These are phyloP conservation scores for Saccharomycopsis schoenii DNA, from an alignment of 805 yeast genomes.

Conservation along the genomic window DNA sequence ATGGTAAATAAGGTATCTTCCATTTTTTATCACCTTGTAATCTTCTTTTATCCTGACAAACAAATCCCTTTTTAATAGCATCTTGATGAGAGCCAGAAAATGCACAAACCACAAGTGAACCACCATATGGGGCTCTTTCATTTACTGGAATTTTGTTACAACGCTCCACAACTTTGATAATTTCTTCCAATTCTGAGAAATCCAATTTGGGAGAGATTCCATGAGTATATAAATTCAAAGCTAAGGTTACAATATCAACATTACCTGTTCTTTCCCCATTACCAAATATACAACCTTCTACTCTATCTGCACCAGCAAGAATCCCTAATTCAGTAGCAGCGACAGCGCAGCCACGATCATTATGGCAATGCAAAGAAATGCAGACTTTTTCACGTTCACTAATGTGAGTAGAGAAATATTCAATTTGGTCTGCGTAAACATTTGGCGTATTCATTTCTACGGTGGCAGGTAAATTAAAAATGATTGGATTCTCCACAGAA, in stretches of 20 bases:
- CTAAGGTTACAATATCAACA: conserved; percentile 68
- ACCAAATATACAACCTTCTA: conserved; percentile 75
- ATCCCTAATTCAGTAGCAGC: conserved; percentile 73
- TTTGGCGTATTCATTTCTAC: conserved; percentile 72
- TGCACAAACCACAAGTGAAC: conserved; percentile 70
- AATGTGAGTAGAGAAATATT: conserved; percentile 59
- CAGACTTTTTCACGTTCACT: conserved; percentile 62
- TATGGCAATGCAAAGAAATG: conserved; percentile 66
- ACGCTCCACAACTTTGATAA: conserved; percentile 61
- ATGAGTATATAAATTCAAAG: conserved; percentile 68
- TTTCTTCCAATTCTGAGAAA: conserved; percentile 55
- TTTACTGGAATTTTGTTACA: conserved; percentile 70
- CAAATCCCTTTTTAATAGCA: conserved; percentile 60
- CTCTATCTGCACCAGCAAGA: conserved; percentile 79
- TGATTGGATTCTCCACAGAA: conserved; percentile 60
- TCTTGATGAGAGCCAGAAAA: conserved; percentile 69
- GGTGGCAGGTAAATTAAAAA: conserved; percentile 73
- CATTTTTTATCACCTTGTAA: conserved; percentile 42
- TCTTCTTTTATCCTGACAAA: conserved; percentile 40
- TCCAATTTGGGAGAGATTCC: conserved; percentile 67
- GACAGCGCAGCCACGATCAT: conserved; percentile 77
- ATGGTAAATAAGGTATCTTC: conserved; percentile 69
- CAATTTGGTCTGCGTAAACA: conserved; percentile 72
- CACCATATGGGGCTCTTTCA: conserved; percentile 74
- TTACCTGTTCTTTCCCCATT: conserved; percentile 84